Conservation (phyloP, 2,329 filamentous ascomycete genomes). For the Coniella lustricola region DNA sequence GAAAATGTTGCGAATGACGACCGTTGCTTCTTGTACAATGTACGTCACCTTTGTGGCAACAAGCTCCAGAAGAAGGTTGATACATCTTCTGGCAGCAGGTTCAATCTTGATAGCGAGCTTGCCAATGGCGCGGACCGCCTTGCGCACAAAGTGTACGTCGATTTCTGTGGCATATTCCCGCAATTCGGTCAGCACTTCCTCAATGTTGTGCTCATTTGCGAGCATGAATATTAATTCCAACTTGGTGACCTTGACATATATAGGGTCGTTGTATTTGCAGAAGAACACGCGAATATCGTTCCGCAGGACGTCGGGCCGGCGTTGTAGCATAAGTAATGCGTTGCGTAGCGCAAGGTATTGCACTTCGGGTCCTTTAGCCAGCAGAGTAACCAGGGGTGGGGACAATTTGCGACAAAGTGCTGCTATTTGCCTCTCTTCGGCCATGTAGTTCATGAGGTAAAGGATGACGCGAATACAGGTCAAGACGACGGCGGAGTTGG, state of each 20-base stretch:
- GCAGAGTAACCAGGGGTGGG: constrained; percentile 84
- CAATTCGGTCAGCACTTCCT: constrained; percentile 87
- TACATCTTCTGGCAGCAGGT: constrained; percentile 82
- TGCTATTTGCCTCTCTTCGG: constrained; percentile 81
- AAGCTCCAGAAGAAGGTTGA: constrained; percentile 84
- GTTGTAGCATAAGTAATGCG: constrained; percentile 85
- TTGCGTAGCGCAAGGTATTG: constrained; percentile 94
- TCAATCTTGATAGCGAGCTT: constrained; percentile 99
- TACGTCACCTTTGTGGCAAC: constrained; percentile 98
- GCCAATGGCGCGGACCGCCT: constrained; percentile 93
- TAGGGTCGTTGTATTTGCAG: constrained; percentile 99
- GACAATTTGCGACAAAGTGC: constrained; percentile 87
- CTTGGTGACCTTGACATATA: constrained; percentile 99
- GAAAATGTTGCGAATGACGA: constrained; percentile 98
- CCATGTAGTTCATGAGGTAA: constrained; percentile 98
- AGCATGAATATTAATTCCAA: constrained; percentile 99
- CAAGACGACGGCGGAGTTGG: constrained; percentile 91
- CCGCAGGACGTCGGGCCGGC: constrained; percentile 83
- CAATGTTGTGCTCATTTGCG: constrained; percentile 89
- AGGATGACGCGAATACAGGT: constrained; percentile 95
- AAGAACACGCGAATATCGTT: constrained; percentile 99
- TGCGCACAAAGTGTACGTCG: constrained; percentile 96
- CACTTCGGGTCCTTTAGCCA: constrained; percentile 96
- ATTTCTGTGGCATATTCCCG: constrained; percentile 98
- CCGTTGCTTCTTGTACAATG: constrained; percentile 97